Conservation (phyloP, 2,329 filamentous ascomycete genomes). For the Arthrobotrys iridis region DNA sequence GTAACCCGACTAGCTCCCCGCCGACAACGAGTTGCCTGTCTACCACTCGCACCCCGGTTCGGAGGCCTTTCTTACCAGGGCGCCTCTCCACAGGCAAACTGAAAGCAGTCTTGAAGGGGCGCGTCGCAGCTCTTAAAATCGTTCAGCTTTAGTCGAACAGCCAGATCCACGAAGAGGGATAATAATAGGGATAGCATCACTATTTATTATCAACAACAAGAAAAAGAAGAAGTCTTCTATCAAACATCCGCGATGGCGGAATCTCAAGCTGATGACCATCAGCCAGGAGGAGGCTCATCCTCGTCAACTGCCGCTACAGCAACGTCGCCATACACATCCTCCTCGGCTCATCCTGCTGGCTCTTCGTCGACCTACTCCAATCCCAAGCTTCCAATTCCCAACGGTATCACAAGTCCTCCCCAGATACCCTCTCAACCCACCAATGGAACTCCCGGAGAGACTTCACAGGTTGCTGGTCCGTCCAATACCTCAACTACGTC, state of each 20-base stretch:
- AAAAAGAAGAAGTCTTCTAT: neutral
- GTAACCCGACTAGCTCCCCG: neutral
- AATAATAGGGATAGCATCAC: neutral
- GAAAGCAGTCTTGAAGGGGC: constrained; percentile 26
- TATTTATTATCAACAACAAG: neutral
- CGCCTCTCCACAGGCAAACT: neutral
- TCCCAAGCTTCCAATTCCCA: constrained; percentile 47
- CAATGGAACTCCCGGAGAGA: constrained; percentile 21
- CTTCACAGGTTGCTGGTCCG: neutral
- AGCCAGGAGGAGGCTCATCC: constrained; percentile 48
- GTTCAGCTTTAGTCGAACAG: constrained; percentile 2
- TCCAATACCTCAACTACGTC: neutral
- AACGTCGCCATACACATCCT: constrained; percentile 2
- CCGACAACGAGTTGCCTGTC: constrained; percentile 30
- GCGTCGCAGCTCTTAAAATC: constrained; percentile 20
- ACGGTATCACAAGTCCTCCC: constrained; percentile 35
- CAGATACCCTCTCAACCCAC: constrained; percentile 19
- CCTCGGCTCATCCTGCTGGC: constrained; percentile 9
- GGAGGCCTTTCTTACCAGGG: neutral
- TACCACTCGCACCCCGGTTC: constrained; percentile 29
- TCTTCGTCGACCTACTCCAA: neutral
- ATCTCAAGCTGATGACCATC: constrained; percentile 52
- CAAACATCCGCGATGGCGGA: constrained; percentile 46
- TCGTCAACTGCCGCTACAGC: constrained; percentile 38
- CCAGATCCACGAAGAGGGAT: no score